phyloP scores from a whole-genome alignment of 139 green algal species.

The Chlorella sp. region DNA sequence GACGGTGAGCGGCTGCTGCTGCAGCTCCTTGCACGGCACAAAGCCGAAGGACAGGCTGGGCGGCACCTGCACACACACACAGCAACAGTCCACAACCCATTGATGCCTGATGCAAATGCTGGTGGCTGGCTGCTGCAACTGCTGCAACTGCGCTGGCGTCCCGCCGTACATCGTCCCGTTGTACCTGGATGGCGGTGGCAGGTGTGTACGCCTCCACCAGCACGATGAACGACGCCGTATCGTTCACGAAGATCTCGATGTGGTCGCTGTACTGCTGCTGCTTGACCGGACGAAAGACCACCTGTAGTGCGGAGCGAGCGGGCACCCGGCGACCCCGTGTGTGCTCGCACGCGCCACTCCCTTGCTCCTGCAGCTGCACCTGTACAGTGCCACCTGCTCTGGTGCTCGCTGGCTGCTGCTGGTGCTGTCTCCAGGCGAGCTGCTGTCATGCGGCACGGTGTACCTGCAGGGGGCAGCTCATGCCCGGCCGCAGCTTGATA shows the following conservation, averaged over 20 bases:
- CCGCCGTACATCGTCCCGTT: not conserved
- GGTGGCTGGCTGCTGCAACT: not conserved
- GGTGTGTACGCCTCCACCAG: slow-evolving; percentile 41
- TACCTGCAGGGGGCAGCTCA: slow-evolving; percentile 55
- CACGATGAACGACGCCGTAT: slow-evolving; percentile 30
- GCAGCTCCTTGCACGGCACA: slow-evolving; percentile 33
- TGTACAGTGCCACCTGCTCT: too few relatives aligned
- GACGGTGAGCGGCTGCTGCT: slow-evolving; percentile 19
- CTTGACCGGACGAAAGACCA: slow-evolving; percentile 54
- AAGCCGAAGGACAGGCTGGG: slow-evolving; percentile 49
- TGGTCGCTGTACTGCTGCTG: slow-evolving; percentile 49
- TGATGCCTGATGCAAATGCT: not conserved
- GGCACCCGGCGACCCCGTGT: too few relatives aligned
- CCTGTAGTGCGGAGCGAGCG: slow-evolving; percentile 31
- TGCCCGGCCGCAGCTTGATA: slow-evolving; percentile 59
- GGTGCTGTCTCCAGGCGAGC: too few relatives aligned
- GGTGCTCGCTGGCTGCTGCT: too few relatives aligned
- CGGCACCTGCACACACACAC: slow-evolving; percentile 31
- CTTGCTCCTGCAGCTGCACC: too few relatives aligned
- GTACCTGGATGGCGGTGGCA: slow-evolving; percentile 35
- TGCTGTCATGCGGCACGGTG: too few relatives aligned
- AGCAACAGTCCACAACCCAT: not conserved
- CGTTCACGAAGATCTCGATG: slow-evolving; percentile 40
- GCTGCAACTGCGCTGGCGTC: slow-evolving; percentile 4
- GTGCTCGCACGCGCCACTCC: too few relatives aligned